Conservation (phyloP, 495 filamentous ascomycete species). For the Penicillium riverlandense region DNA sequence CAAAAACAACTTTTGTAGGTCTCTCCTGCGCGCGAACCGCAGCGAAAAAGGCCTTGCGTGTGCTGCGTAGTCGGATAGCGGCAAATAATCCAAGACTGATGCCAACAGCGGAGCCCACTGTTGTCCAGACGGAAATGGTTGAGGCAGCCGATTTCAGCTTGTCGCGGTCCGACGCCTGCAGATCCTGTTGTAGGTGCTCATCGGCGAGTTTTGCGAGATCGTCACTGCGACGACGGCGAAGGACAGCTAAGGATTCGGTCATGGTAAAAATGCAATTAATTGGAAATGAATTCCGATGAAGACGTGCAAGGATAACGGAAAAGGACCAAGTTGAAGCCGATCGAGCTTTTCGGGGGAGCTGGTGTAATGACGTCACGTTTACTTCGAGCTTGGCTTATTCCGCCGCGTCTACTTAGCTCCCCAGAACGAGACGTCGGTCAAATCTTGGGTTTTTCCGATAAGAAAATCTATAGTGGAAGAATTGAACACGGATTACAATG, state of each 20-base stretch:
- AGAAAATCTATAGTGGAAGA: no score
- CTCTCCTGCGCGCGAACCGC: slow-evolving; percentile 51
- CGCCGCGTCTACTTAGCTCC: no score
- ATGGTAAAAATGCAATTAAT: slow-evolving; percentile 3
- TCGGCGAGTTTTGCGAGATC: slow-evolving; percentile 54
- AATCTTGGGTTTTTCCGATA: no score
- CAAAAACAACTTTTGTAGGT: slow-evolving; percentile 56
- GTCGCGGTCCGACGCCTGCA: slow-evolving; percentile 51
- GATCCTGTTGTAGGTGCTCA: slow-evolving; percentile 56
- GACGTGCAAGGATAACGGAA: no score
- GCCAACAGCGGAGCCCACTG: slow-evolving; percentile 52
- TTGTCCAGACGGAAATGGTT: slow-evolving; percentile 44
- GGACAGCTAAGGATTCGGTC: slow-evolving; percentile 47
- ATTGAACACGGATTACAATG: no score
- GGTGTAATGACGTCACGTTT: no score
- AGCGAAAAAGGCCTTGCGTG: slow-evolving; percentile 49
- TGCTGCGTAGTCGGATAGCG: slow-evolving; percentile 48
- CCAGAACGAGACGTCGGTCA: no score
- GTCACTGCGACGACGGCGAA: slow-evolving; percentile 45
- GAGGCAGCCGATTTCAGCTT: slow-evolving; percentile 45
- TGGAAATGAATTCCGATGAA: no score
- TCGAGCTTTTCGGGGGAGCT: no score
- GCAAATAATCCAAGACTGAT: slow-evolving; percentile 51
- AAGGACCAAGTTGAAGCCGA: no score
- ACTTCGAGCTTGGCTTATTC: no score